These are phyloP conservation scores for Rhazya stricta DNA, from an alignment of 257 asterid genomes.

Conservation along the genomic window DNA sequence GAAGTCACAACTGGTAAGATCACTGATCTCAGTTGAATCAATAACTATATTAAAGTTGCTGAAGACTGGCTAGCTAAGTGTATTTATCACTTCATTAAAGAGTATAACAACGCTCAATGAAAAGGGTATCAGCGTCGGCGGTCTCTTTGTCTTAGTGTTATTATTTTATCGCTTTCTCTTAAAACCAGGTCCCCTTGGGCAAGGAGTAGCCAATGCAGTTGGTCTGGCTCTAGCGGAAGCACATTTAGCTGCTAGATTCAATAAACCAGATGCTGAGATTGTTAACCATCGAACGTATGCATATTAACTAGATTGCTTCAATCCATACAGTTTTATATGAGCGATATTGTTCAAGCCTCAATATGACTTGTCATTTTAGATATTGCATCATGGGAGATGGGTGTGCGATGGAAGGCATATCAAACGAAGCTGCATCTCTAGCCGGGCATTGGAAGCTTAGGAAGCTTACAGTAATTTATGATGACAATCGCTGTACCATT, in stretches of 20 bases:
- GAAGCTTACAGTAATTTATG: conserved; percentile 45
- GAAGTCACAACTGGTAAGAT: conserved; percentile 53
- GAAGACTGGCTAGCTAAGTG: neutral
- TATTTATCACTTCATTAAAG: no score
- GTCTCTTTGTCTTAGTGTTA: neutral
- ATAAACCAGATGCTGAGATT: conserved; percentile 40
- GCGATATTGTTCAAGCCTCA: neutral
- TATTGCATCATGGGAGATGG: conserved; percentile 57
- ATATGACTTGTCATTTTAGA: conserved; percentile 19
- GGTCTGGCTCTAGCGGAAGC: conserved; percentile 59
- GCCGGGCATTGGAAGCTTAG: conserved; percentile 59
- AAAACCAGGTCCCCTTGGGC: conserved; percentile 54
- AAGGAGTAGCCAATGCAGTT: conserved; percentile 59
- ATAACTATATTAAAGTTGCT: neutral
- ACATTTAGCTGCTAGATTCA: conserved; percentile 50
- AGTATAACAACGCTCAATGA: neutral
- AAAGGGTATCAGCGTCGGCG: neutral
- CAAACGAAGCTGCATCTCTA: conserved; percentile 50
- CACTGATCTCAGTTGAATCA: neutral
- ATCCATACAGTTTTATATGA: neutral
- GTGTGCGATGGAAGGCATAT: conserved; percentile 56
- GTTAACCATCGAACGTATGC: conserved; percentile 52
- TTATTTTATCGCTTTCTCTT: neutral
- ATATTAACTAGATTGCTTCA: neutral
- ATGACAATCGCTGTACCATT: conserved; percentile 43